Evolutionary conservation across 495 filamentous ascomycete genomes (phyloP).

Genomic region (Arthonia radiata): DNA sequence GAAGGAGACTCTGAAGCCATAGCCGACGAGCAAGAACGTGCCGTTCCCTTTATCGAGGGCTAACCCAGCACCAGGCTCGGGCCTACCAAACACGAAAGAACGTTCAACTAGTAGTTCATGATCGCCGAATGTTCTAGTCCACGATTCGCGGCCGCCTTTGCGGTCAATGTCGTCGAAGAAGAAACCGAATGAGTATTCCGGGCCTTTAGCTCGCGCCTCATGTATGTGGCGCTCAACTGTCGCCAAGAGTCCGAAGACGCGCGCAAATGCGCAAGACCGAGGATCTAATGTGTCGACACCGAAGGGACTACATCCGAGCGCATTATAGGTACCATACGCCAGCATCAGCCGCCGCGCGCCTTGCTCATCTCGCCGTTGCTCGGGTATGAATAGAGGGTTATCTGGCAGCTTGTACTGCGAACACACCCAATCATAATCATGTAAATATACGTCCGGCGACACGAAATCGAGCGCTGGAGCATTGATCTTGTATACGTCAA

Average conservation of each 20-base stretch:
- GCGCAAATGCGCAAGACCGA: slow-evolving; percentile 14
- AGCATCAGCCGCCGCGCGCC: slow-evolving; percentile 20
- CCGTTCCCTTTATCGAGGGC: slow-evolving; percentile 16
- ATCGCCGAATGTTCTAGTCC: slow-evolving; percentile 8
- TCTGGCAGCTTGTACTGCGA: slow-evolving; percentile 18
- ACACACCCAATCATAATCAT: slow-evolving; percentile 19
- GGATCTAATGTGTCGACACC: slow-evolving; percentile 21
- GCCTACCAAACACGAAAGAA: slow-evolving; percentile 23
- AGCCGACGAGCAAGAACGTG: slow-evolving; percentile 21
- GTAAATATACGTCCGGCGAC: slow-evolving; percentile 22
- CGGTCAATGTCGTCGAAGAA: slow-evolving; percentile 20
- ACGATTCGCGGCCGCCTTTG: slow-evolving; percentile 7
- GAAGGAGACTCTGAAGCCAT: slow-evolving; percentile 20
- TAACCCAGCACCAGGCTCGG: slow-evolving; percentile 19
- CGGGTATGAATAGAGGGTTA: slow-evolving; percentile 25
- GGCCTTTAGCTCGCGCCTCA: slow-evolving; percentile 14
- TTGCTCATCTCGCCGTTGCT: slow-evolving; percentile 23
- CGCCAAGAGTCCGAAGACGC: slow-evolving; percentile 17
- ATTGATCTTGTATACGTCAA: slow-evolving; percentile 21
- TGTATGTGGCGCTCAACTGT: slow-evolving; percentile 16
- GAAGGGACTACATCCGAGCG: slow-evolving; percentile 20
- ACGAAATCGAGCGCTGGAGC: slow-evolving; percentile 22
- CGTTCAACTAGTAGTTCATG: slow-evolving; percentile 18
- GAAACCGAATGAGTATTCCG: slow-evolving; percentile 18
- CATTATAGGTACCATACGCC: slow-evolving; percentile 18